Percentiles rank a stretch among this genome's conserved stretches.
Evolutionary conservation across 495 filamentous ascomycete genomes (phyloP).

Genomic region (Aspergillus bridgeri): DNA sequence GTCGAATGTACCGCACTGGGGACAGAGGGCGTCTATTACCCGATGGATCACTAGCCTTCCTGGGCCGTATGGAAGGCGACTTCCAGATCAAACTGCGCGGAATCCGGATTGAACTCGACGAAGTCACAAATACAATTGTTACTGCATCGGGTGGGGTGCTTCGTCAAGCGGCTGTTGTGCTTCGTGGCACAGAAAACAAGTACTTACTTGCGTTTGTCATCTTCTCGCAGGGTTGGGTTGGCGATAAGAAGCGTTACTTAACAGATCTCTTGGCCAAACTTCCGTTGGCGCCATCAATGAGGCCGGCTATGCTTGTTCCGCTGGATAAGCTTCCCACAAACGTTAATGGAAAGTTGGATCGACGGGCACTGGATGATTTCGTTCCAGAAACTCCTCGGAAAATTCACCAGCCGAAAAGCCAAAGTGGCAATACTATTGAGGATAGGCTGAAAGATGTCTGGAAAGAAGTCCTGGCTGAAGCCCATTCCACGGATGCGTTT

Average conservation of each 20-base stretch:
- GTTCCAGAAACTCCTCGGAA: not conserved
- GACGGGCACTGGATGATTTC: conserved; percentile 11
- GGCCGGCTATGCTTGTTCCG: conserved; percentile 26
- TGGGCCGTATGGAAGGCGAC: conserved; percentile 39
- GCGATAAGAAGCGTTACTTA: not conserved
- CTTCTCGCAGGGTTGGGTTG: not conserved
- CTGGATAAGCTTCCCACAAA: conserved; percentile 35
- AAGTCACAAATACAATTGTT: conserved; percentile 36
- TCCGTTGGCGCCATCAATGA: conserved; percentile 37
- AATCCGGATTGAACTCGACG: conserved; percentile 43
- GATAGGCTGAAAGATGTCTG: not conserved
- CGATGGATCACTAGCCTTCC: conserved; percentile 27
- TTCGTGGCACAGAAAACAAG: conserved; percentile 7
- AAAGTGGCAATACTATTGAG: not conserved
- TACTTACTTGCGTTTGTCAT: conserved; percentile 31
- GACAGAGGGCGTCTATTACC: conserved; percentile 10
- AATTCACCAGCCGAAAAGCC: not conserved
- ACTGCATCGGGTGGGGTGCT: conserved; percentile 20
- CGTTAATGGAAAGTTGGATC: conserved; percentile 33
- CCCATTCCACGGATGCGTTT: no score
- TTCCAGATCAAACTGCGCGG: conserved; percentile 49
- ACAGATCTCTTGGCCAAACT: conserved; percentile 5
- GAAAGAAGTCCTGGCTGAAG: not conserved
- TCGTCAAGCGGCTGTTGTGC: conserved; percentile 26
- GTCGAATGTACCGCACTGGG: conserved; percentile 7